Base-by-base conservation (phyloP, 2,329 filamentous ascomycete species). In the Ceratocystis albifundus region DNA sequence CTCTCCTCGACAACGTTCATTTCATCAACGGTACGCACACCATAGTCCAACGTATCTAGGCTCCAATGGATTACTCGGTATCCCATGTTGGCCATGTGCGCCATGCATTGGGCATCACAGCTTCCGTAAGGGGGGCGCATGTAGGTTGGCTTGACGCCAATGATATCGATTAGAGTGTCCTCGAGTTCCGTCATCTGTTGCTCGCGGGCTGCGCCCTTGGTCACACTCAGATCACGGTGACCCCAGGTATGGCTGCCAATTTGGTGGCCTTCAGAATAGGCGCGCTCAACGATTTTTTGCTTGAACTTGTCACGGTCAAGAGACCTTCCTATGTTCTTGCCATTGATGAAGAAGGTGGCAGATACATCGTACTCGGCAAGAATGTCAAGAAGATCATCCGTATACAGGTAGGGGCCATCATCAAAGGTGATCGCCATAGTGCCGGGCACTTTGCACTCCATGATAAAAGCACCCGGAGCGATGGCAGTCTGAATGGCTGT, bases 1-100 rank as follows among this genome's bases (percentile, higher is more conserved):
- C 71, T 72, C 10, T 74, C 70, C 69, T 82, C 77, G 65, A 77
- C 78, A 32, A 75, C 72, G 67, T 77, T 74, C 69, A 84, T 83
- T 69, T 78, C 76, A 53, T 78, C 73, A 1, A 81, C 76, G 7
- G 74, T 74, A 66, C 79, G 76, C 70, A 83, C 79, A 70, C 81
- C 75, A 71, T 82, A 85, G 73, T 86, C 84, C 69, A 84, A 80
- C 17, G 84, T 86, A 71, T 86, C 83, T 12, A 85, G 73, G 70
- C 84, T 80, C 70, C 80, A 82, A 70, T 80, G 81, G 67, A 80
- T 76, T 69, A 84, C 73, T 71, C 84, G 81, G 73, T 85, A 85
- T 50, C 79, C 80, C 32, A 84, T 71, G 28, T 70, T 69, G 2
- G 69, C 71, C 70, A 79, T 70, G 36, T 75, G 71, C 2, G 70